These are phyloP conservation scores for Dryas octopetala DNA, from an alignment of 306 rosid genomes.

Conservation along the genomic window DNA sequence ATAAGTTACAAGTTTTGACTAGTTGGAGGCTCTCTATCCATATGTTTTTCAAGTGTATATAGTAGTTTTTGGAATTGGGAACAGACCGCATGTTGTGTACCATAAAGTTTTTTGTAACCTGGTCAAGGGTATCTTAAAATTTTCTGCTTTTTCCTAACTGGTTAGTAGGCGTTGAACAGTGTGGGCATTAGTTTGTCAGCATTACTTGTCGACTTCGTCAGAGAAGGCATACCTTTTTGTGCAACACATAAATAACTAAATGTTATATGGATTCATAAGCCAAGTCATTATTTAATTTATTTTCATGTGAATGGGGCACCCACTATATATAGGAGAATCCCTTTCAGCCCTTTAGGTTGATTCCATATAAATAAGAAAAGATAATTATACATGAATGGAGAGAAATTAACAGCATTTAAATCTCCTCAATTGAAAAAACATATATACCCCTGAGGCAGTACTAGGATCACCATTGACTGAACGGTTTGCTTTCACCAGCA, in stretches of 20 bases:
- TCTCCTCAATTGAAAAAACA: constrained; percentile 15
- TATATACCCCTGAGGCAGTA: constrained; percentile 38
- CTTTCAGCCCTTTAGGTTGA: neutral
- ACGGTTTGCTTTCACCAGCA: constrained; percentile 24
- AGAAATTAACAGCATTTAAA: neutral
- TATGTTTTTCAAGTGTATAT: too few species aligned
- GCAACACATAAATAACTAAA: neutral
- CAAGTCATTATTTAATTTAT: neutral
- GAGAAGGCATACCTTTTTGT: neutral
- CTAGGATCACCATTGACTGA: constrained; percentile 20
- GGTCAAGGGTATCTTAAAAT: too few species aligned
- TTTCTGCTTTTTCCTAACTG: too few species aligned
- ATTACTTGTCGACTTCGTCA: too few species aligned
- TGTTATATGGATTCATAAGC: neutral
- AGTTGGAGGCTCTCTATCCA: too few species aligned
- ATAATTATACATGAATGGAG: neutral
- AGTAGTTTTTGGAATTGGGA: too few species aligned
- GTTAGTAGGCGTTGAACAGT: too few species aligned
- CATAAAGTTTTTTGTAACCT: too few species aligned
- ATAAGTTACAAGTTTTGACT: too few species aligned
- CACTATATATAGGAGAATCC: neutral
- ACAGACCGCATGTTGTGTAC: too few species aligned
- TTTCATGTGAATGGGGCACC: constrained; percentile 1
- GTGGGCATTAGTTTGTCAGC: too few species aligned
- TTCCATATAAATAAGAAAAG: neutral